Conservation (phyloP, 306 rosid species). For the Castanea mollissima region DNA sequence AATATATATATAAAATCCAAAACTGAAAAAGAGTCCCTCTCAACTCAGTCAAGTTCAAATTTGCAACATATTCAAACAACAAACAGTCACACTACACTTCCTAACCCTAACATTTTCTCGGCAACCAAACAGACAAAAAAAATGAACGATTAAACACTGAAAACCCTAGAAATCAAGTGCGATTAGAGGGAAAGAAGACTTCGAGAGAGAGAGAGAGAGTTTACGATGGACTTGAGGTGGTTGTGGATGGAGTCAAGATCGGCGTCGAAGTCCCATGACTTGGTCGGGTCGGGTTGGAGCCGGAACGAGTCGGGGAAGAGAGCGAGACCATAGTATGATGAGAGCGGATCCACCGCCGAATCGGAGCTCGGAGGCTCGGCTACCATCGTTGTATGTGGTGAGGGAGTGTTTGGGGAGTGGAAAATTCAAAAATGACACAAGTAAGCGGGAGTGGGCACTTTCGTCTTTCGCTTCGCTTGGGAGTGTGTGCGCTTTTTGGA, state of each 20-base stretch:
- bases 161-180: neutral
- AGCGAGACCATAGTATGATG: constrained; percentile 45
- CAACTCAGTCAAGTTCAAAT: neutral
- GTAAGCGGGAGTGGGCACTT: constrained; percentile 25
- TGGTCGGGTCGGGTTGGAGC: constrained; percentile 18
- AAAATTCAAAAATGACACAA: neutral
- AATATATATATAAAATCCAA: neutral
- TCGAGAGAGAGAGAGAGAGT: neutral
- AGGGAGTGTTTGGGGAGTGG: neutral
- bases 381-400: constrained; percentile 31
- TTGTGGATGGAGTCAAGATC: constrained; percentile 49
- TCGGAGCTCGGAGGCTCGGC: constrained; percentile 21
- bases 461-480: neutral
- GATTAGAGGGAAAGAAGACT: neutral
- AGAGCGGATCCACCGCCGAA: constrained; percentile 49
- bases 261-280: constrained; percentile 30
- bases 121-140: neutral
- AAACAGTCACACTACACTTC: neutral
- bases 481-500: neutral
- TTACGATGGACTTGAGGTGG: constrained; percentile 64
- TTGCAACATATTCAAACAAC: neutral
- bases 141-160: neutral
- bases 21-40: neutral
- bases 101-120: neutral
- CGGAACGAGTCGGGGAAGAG: constrained; percentile 41